These are phyloP conservation scores for Phytophthora niederhauseri DNA, from an alignment of 352 stramenopile genomes.

Conservation along the genomic window DNA sequence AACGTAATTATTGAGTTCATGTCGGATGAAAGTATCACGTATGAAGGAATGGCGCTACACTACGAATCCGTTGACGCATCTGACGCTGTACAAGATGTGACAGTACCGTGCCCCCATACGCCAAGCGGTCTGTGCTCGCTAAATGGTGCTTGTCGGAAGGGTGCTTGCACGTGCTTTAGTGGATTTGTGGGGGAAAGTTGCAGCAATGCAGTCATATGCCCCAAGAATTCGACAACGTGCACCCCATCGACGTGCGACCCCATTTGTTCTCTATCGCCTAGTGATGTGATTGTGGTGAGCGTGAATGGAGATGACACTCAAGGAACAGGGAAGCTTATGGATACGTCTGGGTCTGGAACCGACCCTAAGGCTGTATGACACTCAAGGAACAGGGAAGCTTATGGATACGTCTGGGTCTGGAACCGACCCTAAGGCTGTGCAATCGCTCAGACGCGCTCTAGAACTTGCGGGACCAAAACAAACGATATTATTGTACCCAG, in stretches of 20 bases:
- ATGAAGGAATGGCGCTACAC: constrained; percentile 48
- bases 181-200: constrained; percentile 69
- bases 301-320: constrained; percentile 52
- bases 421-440: too few species aligned
- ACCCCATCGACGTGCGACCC: constrained; percentile 41
- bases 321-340: constrained; percentile 62
- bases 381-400: too few species aligned
- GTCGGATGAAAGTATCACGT: constrained; percentile 49
- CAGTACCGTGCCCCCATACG: constrained; percentile 46
- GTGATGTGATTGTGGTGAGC: constrained; percentile 56
- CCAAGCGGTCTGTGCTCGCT: constrained; percentile 40
- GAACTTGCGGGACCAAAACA: constrained; percentile 35
- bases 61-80: constrained; percentile 39
- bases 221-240: constrained; percentile 39
- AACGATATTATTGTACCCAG: constrained; percentile 61
- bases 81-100: constrained; percentile 3
- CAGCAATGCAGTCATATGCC: constrained; percentile 61
- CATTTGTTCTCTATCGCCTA: constrained; percentile 38
- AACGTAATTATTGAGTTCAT: constrained; percentile 44
- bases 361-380: constrained; percentile 61
- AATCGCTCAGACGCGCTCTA: constrained; percentile 51
- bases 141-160: constrained; percentile 54
- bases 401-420: too few species aligned
- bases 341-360: constrained; percentile 48
- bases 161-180: constrained; percentile 56